phyloP scores from a whole-genome alignment of 2,329 filamentous ascomycete genomes.

The Juglanconis juglandina region DNA sequence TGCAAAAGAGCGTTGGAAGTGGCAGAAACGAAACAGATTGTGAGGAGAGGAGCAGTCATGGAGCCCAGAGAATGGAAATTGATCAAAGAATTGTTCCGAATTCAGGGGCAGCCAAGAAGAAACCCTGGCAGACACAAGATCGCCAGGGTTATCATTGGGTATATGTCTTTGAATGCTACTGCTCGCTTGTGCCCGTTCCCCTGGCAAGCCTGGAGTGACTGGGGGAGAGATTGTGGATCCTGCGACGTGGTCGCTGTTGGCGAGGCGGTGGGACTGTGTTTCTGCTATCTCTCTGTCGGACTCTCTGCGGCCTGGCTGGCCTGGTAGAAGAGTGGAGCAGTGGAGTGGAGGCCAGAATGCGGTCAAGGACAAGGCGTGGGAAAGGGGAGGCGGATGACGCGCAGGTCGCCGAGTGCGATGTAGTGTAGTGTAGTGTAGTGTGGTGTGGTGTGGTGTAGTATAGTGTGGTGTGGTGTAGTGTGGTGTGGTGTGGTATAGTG shows the following conservation, averaged over 20 bases:
- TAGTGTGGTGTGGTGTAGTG: no score
- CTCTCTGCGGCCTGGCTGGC: background rate
- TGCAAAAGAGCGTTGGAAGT: slow-evolving; percentile 43
- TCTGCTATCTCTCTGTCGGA: no score
- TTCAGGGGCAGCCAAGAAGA: slow-evolving; percentile 9
- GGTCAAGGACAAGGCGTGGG: slow-evolving; percentile 15
- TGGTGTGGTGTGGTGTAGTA: no score
- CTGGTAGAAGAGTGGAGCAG: slow-evolving; percentile 10
- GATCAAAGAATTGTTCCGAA: slow-evolving; percentile 6
- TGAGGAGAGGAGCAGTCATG: slow-evolving; percentile 39
- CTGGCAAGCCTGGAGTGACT: slow-evolving; percentile 1
- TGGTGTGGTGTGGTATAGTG: background rate
- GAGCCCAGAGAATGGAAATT: slow-evolving; percentile 23
- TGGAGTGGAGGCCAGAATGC: slow-evolving; percentile 15
- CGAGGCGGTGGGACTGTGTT: no score
- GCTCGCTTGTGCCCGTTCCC: background rate
- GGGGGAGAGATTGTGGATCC: slow-evolving; percentile 4
- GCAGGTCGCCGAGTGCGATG: slow-evolving; percentile 3
- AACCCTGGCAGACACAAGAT: background rate
- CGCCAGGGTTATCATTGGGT: background rate
- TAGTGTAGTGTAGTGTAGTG: background rate
- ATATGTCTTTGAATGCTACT: background rate
- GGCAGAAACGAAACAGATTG: slow-evolving; percentile 44
- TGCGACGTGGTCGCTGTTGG: background rate
- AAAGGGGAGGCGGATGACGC: slow-evolving; percentile 15